Conservation (phyloP, 208 protist species). For the Trypanosoma melophagium region DNA sequence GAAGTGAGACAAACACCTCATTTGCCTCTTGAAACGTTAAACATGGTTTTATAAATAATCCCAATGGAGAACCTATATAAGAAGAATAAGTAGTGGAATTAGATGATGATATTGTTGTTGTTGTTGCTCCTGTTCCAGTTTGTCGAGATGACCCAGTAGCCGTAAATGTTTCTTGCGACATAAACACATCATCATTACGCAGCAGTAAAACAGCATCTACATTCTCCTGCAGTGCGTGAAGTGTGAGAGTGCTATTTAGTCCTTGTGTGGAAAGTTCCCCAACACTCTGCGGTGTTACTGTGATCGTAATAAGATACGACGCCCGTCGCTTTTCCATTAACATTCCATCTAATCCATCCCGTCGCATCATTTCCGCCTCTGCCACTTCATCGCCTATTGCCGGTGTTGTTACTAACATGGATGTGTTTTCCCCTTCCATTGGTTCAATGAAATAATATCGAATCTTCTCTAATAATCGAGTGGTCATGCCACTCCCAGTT, state of each 20-base stretch:
- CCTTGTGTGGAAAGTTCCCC: conserved; percentile 81
- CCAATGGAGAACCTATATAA: neutral
- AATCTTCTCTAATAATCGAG: conserved; percentile 73
- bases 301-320: conserved; percentile 59
- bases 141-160: neutral
- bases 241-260: conserved; percentile 73
- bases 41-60: conserved; percentile 45
- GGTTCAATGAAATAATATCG: conserved; percentile 84
- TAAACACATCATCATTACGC: conserved; percentile 73
- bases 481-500: conserved; percentile 82
- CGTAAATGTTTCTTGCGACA: neutral
- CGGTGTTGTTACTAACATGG: neutral
- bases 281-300: conserved; percentile 62
- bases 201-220: conserved; percentile 71
- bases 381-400: conserved; percentile 37
- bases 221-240: conserved; percentile 56
- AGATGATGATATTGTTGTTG: neutral
- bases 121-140: neutral
- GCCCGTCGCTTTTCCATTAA: conserved; percentile 71
- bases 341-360: conserved; percentile 76
- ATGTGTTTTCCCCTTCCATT: conserved; percentile 15
- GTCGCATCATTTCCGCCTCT: conserved; percentile 51
- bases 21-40: conserved; percentile 82
- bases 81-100: neutral
- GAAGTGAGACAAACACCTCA: conserved; percentile 69